Percentiles rank a stretch among this genome's conserved stretches.
phyloP scores from a whole-genome alignment of 331 rosid species.

The Quercus lobata region DNA sequence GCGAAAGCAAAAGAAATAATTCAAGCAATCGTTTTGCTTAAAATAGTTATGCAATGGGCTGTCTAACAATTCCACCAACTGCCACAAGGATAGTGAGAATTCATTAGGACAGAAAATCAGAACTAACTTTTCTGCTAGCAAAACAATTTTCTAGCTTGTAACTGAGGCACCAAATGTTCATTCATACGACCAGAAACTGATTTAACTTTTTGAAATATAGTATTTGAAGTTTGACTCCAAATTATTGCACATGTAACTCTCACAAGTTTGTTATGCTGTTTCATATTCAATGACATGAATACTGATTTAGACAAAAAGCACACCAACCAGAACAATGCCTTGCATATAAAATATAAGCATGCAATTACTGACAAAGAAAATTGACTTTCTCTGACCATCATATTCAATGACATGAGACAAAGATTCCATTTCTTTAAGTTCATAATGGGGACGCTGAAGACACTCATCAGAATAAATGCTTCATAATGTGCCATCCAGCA shows the following conservation, averaged over 20 bases:
- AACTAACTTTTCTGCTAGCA: background rate
- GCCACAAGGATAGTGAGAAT: slow-evolving; percentile 31
- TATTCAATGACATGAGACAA: no score
- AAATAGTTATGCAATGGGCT: slow-evolving; percentile 84
- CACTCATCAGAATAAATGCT: no score
- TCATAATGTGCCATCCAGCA: no score
- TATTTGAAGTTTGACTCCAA: background rate
- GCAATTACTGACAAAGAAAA: background rate
- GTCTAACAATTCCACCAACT: slow-evolving; percentile 98
- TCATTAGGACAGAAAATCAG: background rate
- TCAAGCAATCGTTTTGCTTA: slow-evolving; percentile 86
- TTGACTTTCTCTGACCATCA: background rate
- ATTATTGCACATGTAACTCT: no score
- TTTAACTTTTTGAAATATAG: background rate
- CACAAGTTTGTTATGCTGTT: no score
- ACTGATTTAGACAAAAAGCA: background rate
- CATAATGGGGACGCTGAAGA: no score
- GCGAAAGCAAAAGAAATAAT: slow-evolving; percentile 98
- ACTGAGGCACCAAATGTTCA: background rate
- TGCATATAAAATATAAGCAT: background rate
- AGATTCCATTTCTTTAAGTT: no score
- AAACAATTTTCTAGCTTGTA: background rate
- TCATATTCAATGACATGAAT: no score
- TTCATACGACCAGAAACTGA: background rate
- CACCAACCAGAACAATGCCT: background rate